These are phyloP conservation scores for rapeseed (Brassica napus) DNA, from an alignment of 345 rosid genomes.

Conservation along the genomic window DNA sequence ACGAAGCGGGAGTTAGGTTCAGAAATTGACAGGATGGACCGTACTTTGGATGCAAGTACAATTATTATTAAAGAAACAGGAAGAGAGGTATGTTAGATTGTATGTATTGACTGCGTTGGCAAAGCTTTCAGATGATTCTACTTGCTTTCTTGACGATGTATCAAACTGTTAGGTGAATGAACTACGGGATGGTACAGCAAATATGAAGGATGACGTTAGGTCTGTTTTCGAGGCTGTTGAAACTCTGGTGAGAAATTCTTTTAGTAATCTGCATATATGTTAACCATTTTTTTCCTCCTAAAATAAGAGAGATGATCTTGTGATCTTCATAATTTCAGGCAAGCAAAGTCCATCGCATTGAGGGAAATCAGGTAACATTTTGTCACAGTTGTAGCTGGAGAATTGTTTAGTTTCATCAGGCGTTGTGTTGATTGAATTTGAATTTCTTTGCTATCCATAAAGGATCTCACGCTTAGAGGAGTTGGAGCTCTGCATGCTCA, in stretches of 20 bases:
- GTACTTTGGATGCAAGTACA: conserved; percentile 54
- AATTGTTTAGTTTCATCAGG: neutral
- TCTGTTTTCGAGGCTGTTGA: conserved; percentile 67
- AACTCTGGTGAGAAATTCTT: conserved; percentile 55
- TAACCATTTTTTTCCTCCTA: neutral
- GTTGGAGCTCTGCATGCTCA: conserved; percentile 48
- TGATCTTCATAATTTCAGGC: conserved; percentile 45
- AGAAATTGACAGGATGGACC: conserved; percentile 54
- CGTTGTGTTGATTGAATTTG: conserved; percentile 12
- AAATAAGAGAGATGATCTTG: neutral
- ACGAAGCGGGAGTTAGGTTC: conserved; percentile 66
- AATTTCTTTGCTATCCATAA: conserved; percentile 5
- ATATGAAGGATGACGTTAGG: conserved; percentile 51
- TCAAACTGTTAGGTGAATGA: conserved; percentile 50
- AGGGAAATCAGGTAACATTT: conserved; percentile 67
- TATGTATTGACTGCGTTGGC: neutral
- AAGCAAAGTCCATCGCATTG: conserved; percentile 57
- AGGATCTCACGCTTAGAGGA: conserved; percentile 47
- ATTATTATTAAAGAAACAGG: conserved; percentile 59
- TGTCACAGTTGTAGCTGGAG: conserved; percentile 6
- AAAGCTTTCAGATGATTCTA: conserved; percentile 11
- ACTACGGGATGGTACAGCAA: conserved; percentile 47
- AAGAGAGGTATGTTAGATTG: conserved; percentile 54
- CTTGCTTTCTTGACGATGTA: conserved; percentile 18
- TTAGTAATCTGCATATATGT: conserved; percentile 4